Evolutionary conservation across 202 grass and related monocot genomes (phyloP).

Genomic region (Thinopyrum obtusiflorum): DNA sequence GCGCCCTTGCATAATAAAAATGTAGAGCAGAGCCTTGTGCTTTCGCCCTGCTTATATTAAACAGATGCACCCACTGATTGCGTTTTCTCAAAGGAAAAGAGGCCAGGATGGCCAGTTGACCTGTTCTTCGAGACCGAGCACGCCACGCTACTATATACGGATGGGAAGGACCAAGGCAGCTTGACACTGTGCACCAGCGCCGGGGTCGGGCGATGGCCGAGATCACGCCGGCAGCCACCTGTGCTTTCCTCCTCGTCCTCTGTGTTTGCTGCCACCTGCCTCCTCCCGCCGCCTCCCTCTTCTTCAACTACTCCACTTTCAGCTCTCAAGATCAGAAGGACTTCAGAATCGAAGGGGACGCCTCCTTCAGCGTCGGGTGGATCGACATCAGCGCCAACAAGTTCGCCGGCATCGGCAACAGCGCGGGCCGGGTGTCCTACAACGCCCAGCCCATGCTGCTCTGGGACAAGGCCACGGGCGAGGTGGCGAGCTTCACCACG

Average conservation of each 20-base stretch:
- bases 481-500: constrained; percentile 44
- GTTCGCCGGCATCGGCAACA: not conserved
- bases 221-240: not conserved
- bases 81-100: not conserved
- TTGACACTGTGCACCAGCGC: not conserved
- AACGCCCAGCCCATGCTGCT: constrained; percentile 13
- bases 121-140: not conserved
- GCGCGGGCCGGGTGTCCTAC: constrained; percentile 12
- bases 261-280: not conserved
- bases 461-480: constrained; percentile 19
- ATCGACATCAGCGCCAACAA: constrained; percentile 26
- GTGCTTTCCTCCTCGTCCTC: not conserved
- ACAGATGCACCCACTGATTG: not conserved
- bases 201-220: not conserved
- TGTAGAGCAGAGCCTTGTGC: not conserved
- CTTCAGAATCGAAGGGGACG: not conserved
- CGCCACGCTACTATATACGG: not conserved
- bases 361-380: not conserved
- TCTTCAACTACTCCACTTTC: constrained; percentile 36
- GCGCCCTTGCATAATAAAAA: not conserved
- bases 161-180: not conserved
- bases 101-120: not conserved
- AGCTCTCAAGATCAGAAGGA: not conserved
- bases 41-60: not conserved
- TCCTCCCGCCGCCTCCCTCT: not conserved